Percentiles rank a stretch among this genome's conserved stretches.
phyloP scores from a whole-genome alignment of 192 early-diverging fungal species.

The Paraglomus occultum region DNA sequence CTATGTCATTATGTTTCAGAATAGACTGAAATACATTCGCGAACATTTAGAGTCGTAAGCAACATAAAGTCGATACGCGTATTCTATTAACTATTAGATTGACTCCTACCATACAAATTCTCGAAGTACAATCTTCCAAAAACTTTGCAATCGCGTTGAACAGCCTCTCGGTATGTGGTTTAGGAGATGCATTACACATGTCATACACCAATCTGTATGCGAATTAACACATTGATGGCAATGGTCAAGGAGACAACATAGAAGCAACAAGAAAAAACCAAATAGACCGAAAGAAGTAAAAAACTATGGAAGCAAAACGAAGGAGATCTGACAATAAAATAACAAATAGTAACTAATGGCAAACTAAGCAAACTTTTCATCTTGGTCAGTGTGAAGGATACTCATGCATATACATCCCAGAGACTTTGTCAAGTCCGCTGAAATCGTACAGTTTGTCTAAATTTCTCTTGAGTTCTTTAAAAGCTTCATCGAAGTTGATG shows the following conservation, averaged over 20 bases:
- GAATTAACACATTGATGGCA: not conserved
- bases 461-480: conserved; percentile 45
- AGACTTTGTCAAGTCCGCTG: conserved; percentile 46
- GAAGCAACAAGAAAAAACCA: not conserved
- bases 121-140: conserved; percentile 55
- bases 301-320: not conserved
- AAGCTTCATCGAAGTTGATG: conserved; percentile 50
- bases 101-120: conserved; percentile 48
- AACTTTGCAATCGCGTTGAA: conserved; percentile 68
- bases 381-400: conserved; percentile 30
- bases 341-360: not conserved
- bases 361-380: not conserved
- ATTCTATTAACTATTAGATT: not conserved
- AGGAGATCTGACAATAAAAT: conserved; percentile 1
- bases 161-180: conserved; percentile 62
- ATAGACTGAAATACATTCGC: conserved; percentile 43
- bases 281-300: not conserved
- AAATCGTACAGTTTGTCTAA: conserved; percentile 56
- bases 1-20: conserved; percentile 63
- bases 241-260: no score
- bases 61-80: not conserved
- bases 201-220: conserved; percentile 65
- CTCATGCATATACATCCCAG: conserved; percentile 75
- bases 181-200: conserved; percentile 74
- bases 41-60: not conserved